Evolutionary conservation across 768 basidiomycete species (phyloP).

Genomic region (Pilatotrama ljubarskyi): DNA sequence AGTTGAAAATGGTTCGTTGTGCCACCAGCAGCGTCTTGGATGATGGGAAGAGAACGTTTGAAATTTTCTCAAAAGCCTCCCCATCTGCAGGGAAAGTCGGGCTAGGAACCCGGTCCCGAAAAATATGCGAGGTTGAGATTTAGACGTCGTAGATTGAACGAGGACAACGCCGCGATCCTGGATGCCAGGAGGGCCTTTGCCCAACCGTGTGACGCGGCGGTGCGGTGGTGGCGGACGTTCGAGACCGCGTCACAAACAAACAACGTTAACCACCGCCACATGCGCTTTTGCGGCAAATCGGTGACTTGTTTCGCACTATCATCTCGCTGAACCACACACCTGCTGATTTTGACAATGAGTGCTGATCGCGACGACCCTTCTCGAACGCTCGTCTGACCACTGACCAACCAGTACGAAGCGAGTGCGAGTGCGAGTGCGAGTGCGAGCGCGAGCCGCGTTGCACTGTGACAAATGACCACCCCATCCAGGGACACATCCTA

Average conservation of each 20-base stretch:
- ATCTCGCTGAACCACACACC: neutral
- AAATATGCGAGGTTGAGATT: slow-evolving; percentile 9
- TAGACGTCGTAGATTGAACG: slow-evolving; percentile 7
- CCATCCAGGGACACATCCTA: too few species aligned
- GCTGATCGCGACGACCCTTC: neutral
- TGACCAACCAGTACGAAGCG: neutral
- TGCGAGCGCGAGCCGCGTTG: neutral
- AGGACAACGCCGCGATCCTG: neutral
- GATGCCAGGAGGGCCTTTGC: neutral
- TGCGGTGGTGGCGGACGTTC: neutral
- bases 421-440: neutral
- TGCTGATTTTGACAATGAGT: neutral
- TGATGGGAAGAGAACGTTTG: slow-evolving; percentile 2
- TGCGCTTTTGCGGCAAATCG: neutral
- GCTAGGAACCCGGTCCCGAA: slow-evolving; percentile 16
- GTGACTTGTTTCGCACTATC: neutral
- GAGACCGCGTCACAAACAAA: neutral
- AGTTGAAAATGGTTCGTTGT: neutral
- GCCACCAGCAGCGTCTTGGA: neutral
- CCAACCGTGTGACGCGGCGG: neutral
- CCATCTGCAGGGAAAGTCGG: neutral
- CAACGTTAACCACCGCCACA: too few species aligned
- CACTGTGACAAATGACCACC: too few species aligned
- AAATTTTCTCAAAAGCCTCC: slow-evolving; percentile 6
- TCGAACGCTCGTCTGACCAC: slow-evolving; percentile 1